A percentile compares a stretch with the other conserved stretches of the same genome.
Conservation (phyloP, 2,329 filamentous ascomycete species). For the Lasiodiplodia hormozganensis region DNA sequence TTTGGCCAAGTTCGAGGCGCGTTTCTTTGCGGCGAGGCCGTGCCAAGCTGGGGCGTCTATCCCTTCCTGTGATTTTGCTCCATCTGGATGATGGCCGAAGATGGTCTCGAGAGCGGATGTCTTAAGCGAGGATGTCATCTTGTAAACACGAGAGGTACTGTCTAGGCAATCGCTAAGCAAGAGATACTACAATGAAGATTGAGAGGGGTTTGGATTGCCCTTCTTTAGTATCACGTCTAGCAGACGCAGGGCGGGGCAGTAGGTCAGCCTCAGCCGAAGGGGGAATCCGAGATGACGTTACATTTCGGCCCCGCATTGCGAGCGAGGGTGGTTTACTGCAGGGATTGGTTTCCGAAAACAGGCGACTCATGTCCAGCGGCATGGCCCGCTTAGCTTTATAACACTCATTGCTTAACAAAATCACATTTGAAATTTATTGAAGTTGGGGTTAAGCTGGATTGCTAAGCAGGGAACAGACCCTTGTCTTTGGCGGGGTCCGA, state of each 20-base stretch:
- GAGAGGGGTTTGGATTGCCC: not conserved
- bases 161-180: not conserved
- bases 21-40: constrained; percentile 40
- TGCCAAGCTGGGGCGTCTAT: constrained; percentile 36
- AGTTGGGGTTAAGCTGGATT: too few relatives aligned
- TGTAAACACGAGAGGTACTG: too few relatives aligned
- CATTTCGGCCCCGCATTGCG: constrained; percentile 24
- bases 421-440: too few relatives aligned
- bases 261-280: constrained; percentile 14
- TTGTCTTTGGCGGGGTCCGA: too few relatives aligned
- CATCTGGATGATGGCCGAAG: not conserved
- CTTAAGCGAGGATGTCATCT: not conserved
- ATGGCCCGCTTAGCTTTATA: not conserved
- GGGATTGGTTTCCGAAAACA: not conserved
- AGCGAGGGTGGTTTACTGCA: not conserved
- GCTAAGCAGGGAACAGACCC: too few relatives aligned
- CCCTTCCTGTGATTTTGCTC: constrained; percentile 19
- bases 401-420: too few relatives aligned
- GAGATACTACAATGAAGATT: not conserved
- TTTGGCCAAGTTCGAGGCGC: constrained; percentile 36
- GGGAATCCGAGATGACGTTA: constrained; percentile 14
- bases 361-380: not conserved
- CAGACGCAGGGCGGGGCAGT: not conserved
- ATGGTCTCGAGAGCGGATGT: not conserved
- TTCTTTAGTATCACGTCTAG: not conserved